Evolutionary conservation across 306 rosid species (phyloP).

Genomic region (Gastrolobium bilobum): DNA sequence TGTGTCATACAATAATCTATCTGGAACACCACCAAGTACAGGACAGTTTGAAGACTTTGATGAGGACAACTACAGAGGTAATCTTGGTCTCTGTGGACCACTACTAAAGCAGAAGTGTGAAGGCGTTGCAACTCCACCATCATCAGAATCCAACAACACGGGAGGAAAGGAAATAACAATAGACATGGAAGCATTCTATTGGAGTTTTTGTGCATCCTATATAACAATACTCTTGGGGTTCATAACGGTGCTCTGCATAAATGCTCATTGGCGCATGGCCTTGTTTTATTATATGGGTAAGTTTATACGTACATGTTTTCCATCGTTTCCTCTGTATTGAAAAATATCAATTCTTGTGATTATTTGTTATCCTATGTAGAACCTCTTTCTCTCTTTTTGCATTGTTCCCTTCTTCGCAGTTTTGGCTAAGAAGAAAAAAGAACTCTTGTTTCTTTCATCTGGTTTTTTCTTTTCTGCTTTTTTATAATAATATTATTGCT

Average conservation of each 20-base stretch:
- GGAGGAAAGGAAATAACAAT: background rate
- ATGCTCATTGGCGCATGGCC: slow-evolving; percentile 31
- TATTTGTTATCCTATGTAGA: no score
- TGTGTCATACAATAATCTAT: slow-evolving; percentile 33
- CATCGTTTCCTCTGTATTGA: slow-evolving; percentile 24
- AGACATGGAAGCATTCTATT: slow-evolving; percentile 11
- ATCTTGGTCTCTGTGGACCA: slow-evolving; percentile 1
- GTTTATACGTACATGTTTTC: slow-evolving; percentile 12
- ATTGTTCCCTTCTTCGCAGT: no score
- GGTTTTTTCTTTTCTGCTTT: no score
- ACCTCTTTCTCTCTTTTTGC: no score
- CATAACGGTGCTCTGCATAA: background rate
- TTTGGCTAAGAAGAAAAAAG: no score
- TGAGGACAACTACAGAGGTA: slow-evolving; percentile 23
- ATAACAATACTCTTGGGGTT: slow-evolving; percentile 8
- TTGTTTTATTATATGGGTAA: slow-evolving; percentile 29
- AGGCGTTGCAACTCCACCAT: background rate
- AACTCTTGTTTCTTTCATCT: no score
- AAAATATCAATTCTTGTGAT: background rate
- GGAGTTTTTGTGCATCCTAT: slow-evolving; percentile 28
- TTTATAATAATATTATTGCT: no score
- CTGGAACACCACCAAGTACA: slow-evolving; percentile 18
- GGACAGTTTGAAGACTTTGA: slow-evolving; percentile 5
- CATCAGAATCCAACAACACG: background rate
- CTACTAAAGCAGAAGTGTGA: slow-evolving; percentile 1